Base-by-base conservation (phyloP, 495 filamentous ascomycete genomes). In the Parathielavia hyrcaniae region DNA sequence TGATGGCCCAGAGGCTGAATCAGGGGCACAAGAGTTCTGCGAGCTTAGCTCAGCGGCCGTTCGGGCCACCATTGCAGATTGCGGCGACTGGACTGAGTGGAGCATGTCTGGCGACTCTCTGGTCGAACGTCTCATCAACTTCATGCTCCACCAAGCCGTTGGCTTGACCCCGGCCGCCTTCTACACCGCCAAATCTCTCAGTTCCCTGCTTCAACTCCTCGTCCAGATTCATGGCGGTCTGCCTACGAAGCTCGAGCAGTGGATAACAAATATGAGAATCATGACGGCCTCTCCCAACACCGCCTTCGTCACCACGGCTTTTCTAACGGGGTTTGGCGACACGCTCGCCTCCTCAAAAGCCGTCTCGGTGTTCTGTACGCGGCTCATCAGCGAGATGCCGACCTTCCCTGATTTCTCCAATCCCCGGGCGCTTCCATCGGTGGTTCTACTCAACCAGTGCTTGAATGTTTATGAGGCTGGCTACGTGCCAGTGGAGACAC, bases 401-500 rank as follows among this genome's bases (percentile, higher is more conserved):
- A 80, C 73, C 19, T 71, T 71, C 13, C 68, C 67, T 40, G 34
- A 4, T 7, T 59, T 64, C 9, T 64, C 60, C 8, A 61, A 61
- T 9, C 49, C 70, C 32, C 76, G 72, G 34, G 75, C 73, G 2
- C 63, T 81, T 36, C 57, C 61, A 0, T 66, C 60, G 0, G 57
- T 81, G 5, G 71, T 77, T 9, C 64, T 81, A 7, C 66, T 81
- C n/a, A 76, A 79, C 50, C 54, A 69, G 30, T 73, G 72, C 53
- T 60, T 74, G 49, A 64, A 62, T 20, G 67, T 80, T 44, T 83
- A 77, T 55, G 72, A 77, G 32, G 48, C 59, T 0, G 69, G 67
- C 12, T 64, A 74, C 40, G 52, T 79, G 13, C 77, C 76, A 7
- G 77, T 95, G 48, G 87, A 89, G 16, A 87, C 87, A 32, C 90